A percentile compares a stretch with the other conserved stretches of the same genome.
phyloP scores from a whole-genome alignment of 1,284 basidiomycete genomes.

The Ustilago crameri region DNA sequence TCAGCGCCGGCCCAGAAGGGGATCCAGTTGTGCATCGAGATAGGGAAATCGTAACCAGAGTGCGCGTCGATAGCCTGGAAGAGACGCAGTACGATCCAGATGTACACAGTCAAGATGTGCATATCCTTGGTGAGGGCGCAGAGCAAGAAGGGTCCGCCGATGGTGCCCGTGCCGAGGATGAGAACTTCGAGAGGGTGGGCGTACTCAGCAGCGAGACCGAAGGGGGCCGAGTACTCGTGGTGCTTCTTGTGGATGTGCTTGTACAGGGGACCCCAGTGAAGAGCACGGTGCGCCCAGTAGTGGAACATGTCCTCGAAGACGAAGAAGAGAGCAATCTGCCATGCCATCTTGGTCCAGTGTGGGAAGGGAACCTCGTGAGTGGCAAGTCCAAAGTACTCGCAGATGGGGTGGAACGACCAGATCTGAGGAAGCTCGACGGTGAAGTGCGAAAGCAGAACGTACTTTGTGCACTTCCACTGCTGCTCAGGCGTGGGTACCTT shows the following conservation, averaged over 20 bases:
- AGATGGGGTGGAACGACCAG: slow-evolving; percentile 94
- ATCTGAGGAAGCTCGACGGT: slow-evolving; percentile 96
- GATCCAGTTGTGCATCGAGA: slow-evolving; percentile 87
- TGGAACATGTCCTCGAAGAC: slow-evolving; percentile 96
- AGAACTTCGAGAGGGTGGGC: slow-evolving; percentile 93
- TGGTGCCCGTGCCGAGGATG: slow-evolving; percentile 85
- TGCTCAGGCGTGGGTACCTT: slow-evolving; percentile 84
- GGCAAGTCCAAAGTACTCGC: slow-evolving; percentile 86
- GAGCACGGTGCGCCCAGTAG: slow-evolving; percentile 80
- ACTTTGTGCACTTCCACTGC: slow-evolving; percentile 96
- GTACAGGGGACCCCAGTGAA: slow-evolving; percentile 91
- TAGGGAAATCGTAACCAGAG: slow-evolving; percentile 84
- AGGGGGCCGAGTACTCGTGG: slow-evolving; percentile 96
- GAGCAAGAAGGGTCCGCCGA: slow-evolving; percentile 87
- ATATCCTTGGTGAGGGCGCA: slow-evolving; percentile 73
- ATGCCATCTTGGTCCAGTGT: slow-evolving; percentile 68
- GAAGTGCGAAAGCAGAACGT: slow-evolving; percentile 93
- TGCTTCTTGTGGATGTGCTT: slow-evolving; percentile 94
- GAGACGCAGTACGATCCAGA: slow-evolving; percentile 92
- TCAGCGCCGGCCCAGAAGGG: slow-evolving; percentile 99
- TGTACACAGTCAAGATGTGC: slow-evolving; percentile 91
- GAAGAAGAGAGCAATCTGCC: slow-evolving; percentile 90
- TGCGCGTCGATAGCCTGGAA: slow-evolving; percentile 99
- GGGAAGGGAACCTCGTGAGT: slow-evolving; percentile 96
- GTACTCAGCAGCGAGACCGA: slow-evolving; percentile 97